Evolutionary conservation across 768 basidiomycete genomes (phyloP), one percentile per base, ranked within the genome.

Genomic region (Holtermannia corniformis): DNA sequence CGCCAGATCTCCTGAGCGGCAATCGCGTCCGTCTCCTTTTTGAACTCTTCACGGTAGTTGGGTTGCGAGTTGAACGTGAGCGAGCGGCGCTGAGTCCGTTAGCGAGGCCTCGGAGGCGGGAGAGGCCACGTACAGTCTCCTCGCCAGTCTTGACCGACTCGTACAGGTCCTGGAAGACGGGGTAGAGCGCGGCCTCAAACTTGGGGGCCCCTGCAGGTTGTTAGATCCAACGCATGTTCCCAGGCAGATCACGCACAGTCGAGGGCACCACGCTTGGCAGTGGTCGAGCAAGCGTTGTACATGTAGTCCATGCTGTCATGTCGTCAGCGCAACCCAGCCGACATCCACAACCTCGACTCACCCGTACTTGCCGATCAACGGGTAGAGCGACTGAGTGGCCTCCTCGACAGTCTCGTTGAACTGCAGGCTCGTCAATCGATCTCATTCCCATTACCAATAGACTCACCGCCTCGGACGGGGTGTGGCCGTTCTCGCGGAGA

Each of bases 401-500:
- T 97, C 95, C 76, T 97, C 95, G 57, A 97, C 95, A 55, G 95
- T 97, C 79, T 99, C 95, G 75, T 99, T 97, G 83, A 99, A 97
- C 41, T 62, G 63, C 57, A 41, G 4, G 28, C 5, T 5, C n/a
- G 28, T 32, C 4, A 40, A 14, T 4, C 28, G 10, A 13, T 10
- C 5, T 5, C 26, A 47, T 14, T 27, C 13, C 11, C 5, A 37
- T 20, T 12, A 40, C 4, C 13, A 10, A 49, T 32, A 28, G 4
- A 41, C 50, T 51, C 50, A 51, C 50, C 54, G 92, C 92, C 73
- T 99, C 95, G 41, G 93, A 97, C 50, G 95, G 95, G 3, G 82
- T 78, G 80, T 99, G 95, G 51, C 85, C 80, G 69, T 71, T 71
- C 65, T 71, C 67, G 51, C 70, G 60, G 56, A 71, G 67, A 43